Percentiles rank a stretch among this genome's conserved stretches.
These are phyloP conservation scores for Bombardia bombarda DNA, from an alignment of 495 filamentous ascomycete genomes.

Conservation along the genomic window DNA sequence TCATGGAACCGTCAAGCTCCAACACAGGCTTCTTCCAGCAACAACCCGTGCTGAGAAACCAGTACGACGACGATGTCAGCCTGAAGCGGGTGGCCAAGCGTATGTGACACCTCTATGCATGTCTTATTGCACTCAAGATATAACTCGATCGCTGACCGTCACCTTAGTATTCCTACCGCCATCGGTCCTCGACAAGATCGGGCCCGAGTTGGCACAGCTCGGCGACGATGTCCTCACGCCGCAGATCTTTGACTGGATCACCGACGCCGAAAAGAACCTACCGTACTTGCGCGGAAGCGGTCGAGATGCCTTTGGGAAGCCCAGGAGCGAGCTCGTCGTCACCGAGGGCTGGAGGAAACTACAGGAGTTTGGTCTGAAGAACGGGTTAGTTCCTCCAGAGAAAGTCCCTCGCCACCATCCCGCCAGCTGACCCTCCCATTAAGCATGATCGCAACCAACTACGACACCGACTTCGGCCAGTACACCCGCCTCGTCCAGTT, in stretches of 20 bases:
- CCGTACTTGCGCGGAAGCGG: conserved; percentile 44
- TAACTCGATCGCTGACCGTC: not conserved
- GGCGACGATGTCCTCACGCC: conserved; percentile 39
- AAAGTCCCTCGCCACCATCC: not conserved
- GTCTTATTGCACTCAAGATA: not conserved
- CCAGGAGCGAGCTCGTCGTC: conserved; percentile 40
- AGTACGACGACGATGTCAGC: conserved; percentile 39
- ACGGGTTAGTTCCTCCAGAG: conserved; percentile 31
- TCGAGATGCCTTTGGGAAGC: conserved; percentile 43
- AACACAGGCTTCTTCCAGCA: conserved; percentile 44
- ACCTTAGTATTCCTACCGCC: conserved; percentile 38
- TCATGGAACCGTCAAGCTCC: conserved; percentile 37
- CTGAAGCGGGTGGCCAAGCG: conserved; percentile 34
- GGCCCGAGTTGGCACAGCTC: conserved; percentile 31
- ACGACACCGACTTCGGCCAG: conserved; percentile 36
- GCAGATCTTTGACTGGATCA: conserved; percentile 40
- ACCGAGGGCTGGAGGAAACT: conserved; percentile 51
- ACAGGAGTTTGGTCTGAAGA: conserved; percentile 42
- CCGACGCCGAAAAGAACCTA: conserved; percentile 51
- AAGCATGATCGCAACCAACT: conserved; percentile 44
- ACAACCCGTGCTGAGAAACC: conserved; percentile 35
- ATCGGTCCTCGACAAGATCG: conserved; percentile 23
- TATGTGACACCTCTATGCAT: conserved; percentile 11
- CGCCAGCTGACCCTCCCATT: not conserved
- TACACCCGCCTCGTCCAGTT: conserved; percentile 49